Percentiles rank a stretch among this genome's conserved stretches.
These are phyloP conservation scores for Xylaria sp. DNA, from an alignment of 2,329 filamentous ascomycete genomes.

Conservation along the genomic window DNA sequence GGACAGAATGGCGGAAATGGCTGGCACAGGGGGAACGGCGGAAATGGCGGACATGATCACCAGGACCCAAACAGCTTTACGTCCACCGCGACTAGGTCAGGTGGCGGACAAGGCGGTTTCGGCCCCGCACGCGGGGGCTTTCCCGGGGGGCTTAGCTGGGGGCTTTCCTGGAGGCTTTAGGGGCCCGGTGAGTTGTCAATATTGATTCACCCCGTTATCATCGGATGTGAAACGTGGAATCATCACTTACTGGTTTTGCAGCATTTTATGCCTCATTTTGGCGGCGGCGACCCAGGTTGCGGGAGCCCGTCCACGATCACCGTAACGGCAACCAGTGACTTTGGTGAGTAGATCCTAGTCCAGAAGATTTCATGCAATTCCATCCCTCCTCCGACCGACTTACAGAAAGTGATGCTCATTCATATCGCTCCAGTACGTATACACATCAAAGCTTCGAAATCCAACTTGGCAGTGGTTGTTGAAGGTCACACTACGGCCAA, in stretches of 20 bases:
- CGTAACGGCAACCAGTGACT: neutral
- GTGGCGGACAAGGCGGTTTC: too few species aligned
- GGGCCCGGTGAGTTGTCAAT: constrained; percentile 6
- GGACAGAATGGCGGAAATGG: neutral
- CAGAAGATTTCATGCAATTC: constrained; percentile 1
- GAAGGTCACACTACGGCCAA: neutral
- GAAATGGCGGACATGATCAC: neutral
- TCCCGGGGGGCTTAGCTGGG: neutral
- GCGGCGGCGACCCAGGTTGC: neutral
- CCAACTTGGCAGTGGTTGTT: neutral
- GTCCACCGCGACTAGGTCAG: too few species aligned
- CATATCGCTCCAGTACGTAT: constrained; percentile 15
- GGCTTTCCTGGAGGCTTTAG: constrained; percentile 1
- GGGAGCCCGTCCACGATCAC: neutral
- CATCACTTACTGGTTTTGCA: neutral
- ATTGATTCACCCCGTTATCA: neutral
- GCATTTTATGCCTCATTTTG: neutral
- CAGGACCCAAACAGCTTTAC: neutral
- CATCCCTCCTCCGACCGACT: neutral
- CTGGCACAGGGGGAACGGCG: neutral
- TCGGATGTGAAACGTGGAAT: neutral
- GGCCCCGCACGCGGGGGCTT: neutral
- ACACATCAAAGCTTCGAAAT: neutral
- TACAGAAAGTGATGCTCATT: constrained; percentile 11
- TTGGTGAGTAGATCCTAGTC: constrained; percentile 14